These are phyloP conservation scores for Xylariaceae sp. DNA, from an alignment of 2,329 filamentous ascomycete species.

Conservation along the genomic window DNA sequence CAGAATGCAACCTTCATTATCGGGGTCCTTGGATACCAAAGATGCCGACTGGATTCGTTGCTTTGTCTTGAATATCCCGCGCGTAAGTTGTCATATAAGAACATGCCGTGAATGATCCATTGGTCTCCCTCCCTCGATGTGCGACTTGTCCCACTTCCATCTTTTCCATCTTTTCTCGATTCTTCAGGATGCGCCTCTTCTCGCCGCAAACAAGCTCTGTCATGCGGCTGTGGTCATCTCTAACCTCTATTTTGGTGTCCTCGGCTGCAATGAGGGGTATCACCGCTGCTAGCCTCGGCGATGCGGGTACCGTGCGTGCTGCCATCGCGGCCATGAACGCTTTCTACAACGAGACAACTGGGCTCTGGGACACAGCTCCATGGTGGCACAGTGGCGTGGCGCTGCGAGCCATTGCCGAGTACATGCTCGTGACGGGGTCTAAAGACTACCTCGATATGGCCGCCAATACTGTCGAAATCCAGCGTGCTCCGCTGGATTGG, in stretches of 20 bases:
- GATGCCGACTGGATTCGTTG: not conserved
- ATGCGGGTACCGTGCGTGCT: conserved; percentile 6
- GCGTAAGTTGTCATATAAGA: not conserved
- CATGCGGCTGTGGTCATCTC: not conserved
- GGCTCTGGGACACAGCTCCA: conserved; percentile 44
- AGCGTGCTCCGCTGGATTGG: conserved; percentile 43
- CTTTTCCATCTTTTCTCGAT: not conserved
- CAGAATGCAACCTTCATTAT: conserved; percentile 9
- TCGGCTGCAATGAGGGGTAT: not conserved
- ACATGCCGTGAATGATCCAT: not conserved
- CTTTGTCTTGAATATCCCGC: not conserved
- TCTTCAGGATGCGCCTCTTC: conserved; percentile 6
- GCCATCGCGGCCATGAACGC: conserved; percentile 46
- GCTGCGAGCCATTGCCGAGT: conserved; percentile 46
- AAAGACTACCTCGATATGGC: conserved; percentile 42
- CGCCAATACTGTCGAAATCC: conserved; percentile 42
- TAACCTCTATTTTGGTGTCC: not conserved
- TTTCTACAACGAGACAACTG: conserved; percentile 44
- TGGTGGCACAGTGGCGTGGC: conserved; percentile 51
- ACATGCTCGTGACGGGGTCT: conserved; percentile 43
- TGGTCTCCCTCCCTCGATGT: not conserved
- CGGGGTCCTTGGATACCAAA: not conserved
- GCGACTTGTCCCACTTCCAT: not conserved
- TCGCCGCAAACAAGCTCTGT: not conserved
- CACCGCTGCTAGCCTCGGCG: conserved; percentile 12